These are phyloP conservation scores for Cyberlindnera xylosilytica DNA, from an alignment of 805 yeast genomes.

Conservation along the genomic window DNA sequence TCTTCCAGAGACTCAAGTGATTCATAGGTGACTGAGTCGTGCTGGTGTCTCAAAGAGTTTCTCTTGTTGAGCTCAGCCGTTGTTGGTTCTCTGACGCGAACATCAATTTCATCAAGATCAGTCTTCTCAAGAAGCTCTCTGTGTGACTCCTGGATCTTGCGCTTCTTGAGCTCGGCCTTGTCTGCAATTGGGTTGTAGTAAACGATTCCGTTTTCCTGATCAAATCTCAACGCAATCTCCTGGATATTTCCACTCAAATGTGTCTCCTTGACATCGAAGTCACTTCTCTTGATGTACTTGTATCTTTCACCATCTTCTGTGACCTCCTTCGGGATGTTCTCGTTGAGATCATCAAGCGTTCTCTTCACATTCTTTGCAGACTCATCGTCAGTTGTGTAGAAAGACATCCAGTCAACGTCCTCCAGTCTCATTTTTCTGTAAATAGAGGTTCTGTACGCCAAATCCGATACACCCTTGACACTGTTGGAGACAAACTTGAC, in stretches of 20 bases:
- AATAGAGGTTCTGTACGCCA: constrained; percentile 47
- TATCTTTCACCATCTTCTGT: constrained; percentile 36
- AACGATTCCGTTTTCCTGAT: constrained; percentile 53
- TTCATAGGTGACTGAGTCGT: constrained; percentile 77
- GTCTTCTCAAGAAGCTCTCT: constrained; percentile 53
- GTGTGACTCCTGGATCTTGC: constrained; percentile 58
- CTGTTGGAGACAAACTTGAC: constrained; percentile 49
- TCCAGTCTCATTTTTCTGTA: constrained; percentile 72
- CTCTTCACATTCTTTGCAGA: constrained; percentile 39
- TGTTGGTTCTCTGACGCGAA: constrained; percentile 68
- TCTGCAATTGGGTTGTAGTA: constrained; percentile 77
- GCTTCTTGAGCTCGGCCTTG: constrained; percentile 76
- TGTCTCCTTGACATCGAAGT: constrained; percentile 67
- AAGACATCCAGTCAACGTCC: constrained; percentile 74
- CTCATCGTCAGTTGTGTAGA: constrained; percentile 49
- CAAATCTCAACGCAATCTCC: constrained; percentile 68
- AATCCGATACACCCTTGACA: constrained; percentile 5
- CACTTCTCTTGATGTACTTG: constrained; percentile 64
- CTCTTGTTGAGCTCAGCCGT: constrained; percentile 64
- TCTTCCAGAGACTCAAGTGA: constrained; percentile 40
- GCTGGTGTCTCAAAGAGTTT: constrained; percentile 65
- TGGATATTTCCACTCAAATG: constrained; percentile 25
- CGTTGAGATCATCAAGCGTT: constrained; percentile 47
- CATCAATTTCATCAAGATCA: constrained; percentile 59
- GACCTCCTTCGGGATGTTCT: constrained; percentile 39